Evolutionary conservation across 2,329 filamentous ascomycete species (phyloP).

Genomic region (Neocucurbitaria cava): DNA sequence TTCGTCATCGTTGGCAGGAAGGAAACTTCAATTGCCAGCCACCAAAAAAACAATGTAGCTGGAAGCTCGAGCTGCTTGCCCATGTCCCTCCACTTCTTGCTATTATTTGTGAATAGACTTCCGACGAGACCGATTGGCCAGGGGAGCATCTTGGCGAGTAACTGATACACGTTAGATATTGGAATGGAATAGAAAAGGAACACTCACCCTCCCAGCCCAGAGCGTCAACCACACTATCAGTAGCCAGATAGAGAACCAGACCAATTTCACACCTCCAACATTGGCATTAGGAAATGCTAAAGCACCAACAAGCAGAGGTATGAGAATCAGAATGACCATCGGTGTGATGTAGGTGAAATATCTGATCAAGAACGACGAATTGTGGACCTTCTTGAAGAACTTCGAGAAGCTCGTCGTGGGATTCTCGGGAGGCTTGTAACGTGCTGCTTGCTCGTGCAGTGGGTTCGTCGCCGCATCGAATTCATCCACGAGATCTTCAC

Average conservation of each 20-base stretch:
- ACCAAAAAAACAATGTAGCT: constrained; percentile 89
- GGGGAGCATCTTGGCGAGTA: constrained; percentile 70
- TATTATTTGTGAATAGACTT: constrained; percentile 81
- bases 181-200: neutral
- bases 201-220: constrained; percentile 72
- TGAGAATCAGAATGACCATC: constrained; percentile 67
- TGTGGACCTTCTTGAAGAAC: constrained; percentile 70
- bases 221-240: constrained; percentile 91
- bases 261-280: constrained; percentile 75
- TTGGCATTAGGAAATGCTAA: constrained; percentile 65
- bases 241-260: constrained; percentile 96
- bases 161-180: constrained; percentile 42
- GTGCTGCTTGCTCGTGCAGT: constrained; percentile 69
- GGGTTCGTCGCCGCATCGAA: constrained; percentile 73
- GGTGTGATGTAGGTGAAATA: constrained; percentile 77
- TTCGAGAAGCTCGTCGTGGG: constrained; percentile 68
- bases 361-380: constrained; percentile 70
- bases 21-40: constrained; percentile 83
- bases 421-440: constrained; percentile 70
- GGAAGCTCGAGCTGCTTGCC: constrained; percentile 85
- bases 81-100: constrained; percentile 93
- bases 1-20: constrained; percentile 83
- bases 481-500: constrained; percentile 67
- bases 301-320: constrained; percentile 71
- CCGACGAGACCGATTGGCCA: constrained; percentile 68